Conservation (phyloP, 2,329 filamentous ascomycete genomes). For the Aspergillaceae sp. region DNA sequence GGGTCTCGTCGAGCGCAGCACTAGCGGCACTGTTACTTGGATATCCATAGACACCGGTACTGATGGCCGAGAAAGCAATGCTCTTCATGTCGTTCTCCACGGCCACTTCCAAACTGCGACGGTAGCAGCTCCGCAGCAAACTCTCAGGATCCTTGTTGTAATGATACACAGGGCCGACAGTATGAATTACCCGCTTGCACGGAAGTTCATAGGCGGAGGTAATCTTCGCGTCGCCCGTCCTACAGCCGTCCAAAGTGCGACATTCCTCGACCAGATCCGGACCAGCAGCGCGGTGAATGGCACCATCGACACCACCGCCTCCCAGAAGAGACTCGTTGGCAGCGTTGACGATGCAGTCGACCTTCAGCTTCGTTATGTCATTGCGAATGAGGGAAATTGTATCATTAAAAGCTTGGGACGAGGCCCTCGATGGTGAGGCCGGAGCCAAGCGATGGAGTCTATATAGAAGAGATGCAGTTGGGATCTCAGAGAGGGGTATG, state of each 20-base stretch:
- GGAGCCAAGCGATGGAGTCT: conserved; percentile 43
- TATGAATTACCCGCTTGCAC: conserved; percentile 72
- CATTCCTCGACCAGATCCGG: conserved; percentile 61
- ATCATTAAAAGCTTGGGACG: conserved; percentile 43
- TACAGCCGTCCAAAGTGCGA: conserved; percentile 59
- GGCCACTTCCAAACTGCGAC: conserved; percentile 62
- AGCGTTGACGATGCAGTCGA: conserved; percentile 87
- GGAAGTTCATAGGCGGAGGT: conserved; percentile 70
- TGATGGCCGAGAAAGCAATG: conserved; percentile 75
- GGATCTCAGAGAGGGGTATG: conserved; percentile 26
- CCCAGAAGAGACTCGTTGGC: conserved; percentile 72
- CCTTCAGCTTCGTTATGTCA: conserved; percentile 71
- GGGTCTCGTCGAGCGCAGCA: conserved; percentile 58
- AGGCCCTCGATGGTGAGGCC: conserved; percentile 16
- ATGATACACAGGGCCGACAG: conserved; percentile 75
- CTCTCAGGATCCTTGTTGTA: conserved; percentile 28
- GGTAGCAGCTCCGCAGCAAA: conserved; percentile 60
- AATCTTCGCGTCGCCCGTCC: conserved; percentile 73
- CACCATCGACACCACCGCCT: conserved; percentile 83
- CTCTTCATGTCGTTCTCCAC: conserved; percentile 56
- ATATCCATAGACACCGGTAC: conserved; percentile 86
- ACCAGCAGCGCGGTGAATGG: conserved; percentile 80
- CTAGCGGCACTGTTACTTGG: conserved; percentile 63
- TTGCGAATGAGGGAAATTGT: conserved; percentile 59
- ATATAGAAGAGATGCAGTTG: conserved; percentile 54